Conservation (phyloP, 2,329 filamentous ascomycete species). For the Metarhizium anisopliae region DNA sequence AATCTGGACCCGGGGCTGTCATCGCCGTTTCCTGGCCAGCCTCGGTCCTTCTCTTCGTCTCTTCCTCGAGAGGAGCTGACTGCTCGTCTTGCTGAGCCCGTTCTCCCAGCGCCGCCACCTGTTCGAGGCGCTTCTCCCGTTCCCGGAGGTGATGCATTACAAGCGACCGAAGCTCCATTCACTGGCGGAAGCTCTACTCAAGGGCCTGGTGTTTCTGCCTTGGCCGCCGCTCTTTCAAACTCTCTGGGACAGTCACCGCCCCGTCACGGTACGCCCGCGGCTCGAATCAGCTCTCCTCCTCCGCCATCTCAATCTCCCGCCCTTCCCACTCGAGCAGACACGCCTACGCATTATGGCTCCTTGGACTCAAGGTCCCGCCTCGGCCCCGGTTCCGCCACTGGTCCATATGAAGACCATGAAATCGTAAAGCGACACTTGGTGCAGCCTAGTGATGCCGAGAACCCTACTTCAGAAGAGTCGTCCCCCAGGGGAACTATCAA, state of each 20-base stretch:
- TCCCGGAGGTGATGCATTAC: slow-evolving; percentile 13
- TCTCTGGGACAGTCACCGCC: slow-evolving; percentile 63
- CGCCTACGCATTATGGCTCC: slow-evolving; percentile 74
- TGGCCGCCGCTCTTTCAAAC: slow-evolving; percentile 78
- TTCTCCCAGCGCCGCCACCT: slow-evolving; percentile 32
- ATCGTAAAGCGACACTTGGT: slow-evolving; percentile 86
- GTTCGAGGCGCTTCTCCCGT: slow-evolving; percentile 26
- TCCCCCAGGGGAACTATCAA: slow-evolving; percentile 35
- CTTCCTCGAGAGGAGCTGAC: slow-evolving; percentile 50
- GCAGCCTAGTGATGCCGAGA: slow-evolving; percentile 46
- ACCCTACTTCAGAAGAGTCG: slow-evolving; percentile 36
- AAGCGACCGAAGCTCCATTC: slow-evolving; percentile 50
- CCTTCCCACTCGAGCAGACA: slow-evolving; percentile 31
- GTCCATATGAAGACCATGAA: slow-evolving; percentile 77
- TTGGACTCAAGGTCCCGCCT: slow-evolving; percentile 61
- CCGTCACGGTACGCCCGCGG: slow-evolving; percentile 57
- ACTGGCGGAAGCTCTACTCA: slow-evolving; percentile 54
- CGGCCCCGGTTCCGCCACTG: slow-evolving; percentile 30
- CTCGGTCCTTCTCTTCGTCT: slow-evolving; percentile 40
- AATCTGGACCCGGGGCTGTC: slow-evolving; percentile 32
- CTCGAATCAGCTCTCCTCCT: slow-evolving; percentile 47
- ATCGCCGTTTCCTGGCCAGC: slow-evolving; percentile 37
- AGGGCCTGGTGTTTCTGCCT: slow-evolving; percentile 76
- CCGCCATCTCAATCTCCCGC: slow-evolving; percentile 28
- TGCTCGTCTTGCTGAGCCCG: slow-evolving; percentile 51